Base-by-base conservation (phyloP, 1,139 yeast genomes). In the Eremothecium sinecaudum region DNA sequence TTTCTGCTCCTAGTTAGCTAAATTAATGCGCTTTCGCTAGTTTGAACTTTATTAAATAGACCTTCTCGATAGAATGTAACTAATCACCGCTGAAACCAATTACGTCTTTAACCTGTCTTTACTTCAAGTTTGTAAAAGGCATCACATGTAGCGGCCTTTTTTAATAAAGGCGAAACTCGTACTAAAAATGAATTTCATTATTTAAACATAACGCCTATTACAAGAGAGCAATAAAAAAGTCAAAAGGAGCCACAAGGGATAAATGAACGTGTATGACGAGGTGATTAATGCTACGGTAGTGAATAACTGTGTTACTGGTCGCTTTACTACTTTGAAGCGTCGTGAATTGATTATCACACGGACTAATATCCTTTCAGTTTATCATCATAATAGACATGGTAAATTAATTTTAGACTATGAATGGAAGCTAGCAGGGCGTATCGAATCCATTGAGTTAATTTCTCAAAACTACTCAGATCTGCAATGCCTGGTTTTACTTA, bases 231-330 rank as follows among this genome's bases (percentile, higher is more conserved):
- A n/a, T n/a, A n/a, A n/a, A n/a, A n/a, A n/a, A n/a, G n/a, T n/a
- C n/a, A n/a, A n/a, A n/a, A 7, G 21, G 10, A 19, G 21, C 7
- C 9, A 19, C 21, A 19, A 19, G 21, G 17, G 24, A 20, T 18
- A 18, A 13, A 84, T 87, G 97, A 87, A 86, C 51, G 79, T 82
- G 12, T 83, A 79, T 58, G 76, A 79, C 45, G 90, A 82, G 57
- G 67, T 86, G 49, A 67, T 83, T 32, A 82, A 77, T 45, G 94
- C 96, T 3, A 67, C 94, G 2, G 69, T 77, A 45, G 86, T 84
- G 24, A 59, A 78, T 10, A 75, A 73, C 43, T 68, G 82, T 34
- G 48, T 78, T 18, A 65, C 75, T 4, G 76, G 87, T 42, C 62
- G 75, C 45, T 78, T 86, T 51, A 73, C 78, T 2, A 64, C 72